These are phyloP conservation scores for Aschersonia sp. DNA, from an alignment of 2,329 filamentous ascomycete species.

Conservation along the genomic window DNA sequence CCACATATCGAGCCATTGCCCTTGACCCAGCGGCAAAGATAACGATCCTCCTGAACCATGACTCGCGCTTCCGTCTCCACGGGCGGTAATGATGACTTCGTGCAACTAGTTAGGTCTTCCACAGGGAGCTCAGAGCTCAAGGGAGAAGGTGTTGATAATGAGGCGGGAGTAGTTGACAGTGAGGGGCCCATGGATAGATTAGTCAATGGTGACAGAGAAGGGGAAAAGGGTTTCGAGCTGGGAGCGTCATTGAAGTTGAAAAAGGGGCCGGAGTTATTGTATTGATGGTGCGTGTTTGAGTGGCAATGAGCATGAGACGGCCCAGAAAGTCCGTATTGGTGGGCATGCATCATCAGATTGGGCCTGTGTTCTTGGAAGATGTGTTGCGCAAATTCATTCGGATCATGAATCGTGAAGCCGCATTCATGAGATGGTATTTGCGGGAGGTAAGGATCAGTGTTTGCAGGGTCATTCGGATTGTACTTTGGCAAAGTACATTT, in stretches of 20 bases:
- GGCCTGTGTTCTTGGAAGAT: slow-evolving; percentile 14
- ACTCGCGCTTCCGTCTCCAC: slow-evolving; percentile 5
- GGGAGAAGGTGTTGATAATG: slow-evolving; percentile 8
- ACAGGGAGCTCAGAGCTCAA: slow-evolving; percentile 10
- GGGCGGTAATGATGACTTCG: neutral
- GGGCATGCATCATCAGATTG: slow-evolving; percentile 4
- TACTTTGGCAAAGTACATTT: slow-evolving; percentile 14
- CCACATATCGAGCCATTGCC: slow-evolving; percentile 14
- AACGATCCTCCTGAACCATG: slow-evolving; percentile 11
- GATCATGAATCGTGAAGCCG: slow-evolving; percentile 13
- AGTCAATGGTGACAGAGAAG: slow-evolving; percentile 10
- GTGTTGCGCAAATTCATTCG: slow-evolving; percentile 13
- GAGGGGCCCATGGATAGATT: slow-evolving; percentile 10
- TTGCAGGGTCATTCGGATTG: slow-evolving; percentile 4
- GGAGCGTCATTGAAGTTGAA: slow-evolving; percentile 1
- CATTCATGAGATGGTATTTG: slow-evolving; percentile 10
- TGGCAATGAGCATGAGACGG: neutral
- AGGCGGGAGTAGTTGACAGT: slow-evolving; percentile 8
- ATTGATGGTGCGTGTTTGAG: slow-evolving; percentile 1
- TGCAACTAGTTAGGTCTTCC: neutral
- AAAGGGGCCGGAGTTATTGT: slow-evolving; percentile 1
- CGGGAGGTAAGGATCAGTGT: slow-evolving; percentile 5
- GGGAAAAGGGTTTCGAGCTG: slow-evolving; percentile 7
- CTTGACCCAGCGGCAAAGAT: slow-evolving; percentile 18
- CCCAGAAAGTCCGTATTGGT: slow-evolving; percentile 4